Evolutionary conservation across 2,329 filamentous ascomycete genomes (phyloP), one percentile per base, ranked within the genome.

Genomic region (Nigrospora sphaerica): DNA sequence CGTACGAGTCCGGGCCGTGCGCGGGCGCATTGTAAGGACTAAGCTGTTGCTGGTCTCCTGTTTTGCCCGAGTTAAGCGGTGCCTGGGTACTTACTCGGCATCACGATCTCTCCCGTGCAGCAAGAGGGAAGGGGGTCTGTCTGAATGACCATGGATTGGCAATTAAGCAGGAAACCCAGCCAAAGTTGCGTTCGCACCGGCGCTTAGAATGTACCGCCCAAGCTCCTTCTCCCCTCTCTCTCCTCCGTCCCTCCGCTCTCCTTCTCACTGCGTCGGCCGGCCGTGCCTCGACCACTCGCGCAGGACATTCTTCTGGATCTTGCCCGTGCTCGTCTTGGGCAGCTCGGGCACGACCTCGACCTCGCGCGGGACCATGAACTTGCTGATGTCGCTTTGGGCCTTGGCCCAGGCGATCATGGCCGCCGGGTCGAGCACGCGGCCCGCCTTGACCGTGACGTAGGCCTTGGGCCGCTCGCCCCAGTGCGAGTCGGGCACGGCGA

Each of bases 381-480:
- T 82, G 68, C 86, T 91, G 56, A 98, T 95, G 28, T 75, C 74
- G 61, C 85, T 87, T 57, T 87, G 78, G 53, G 85, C 73, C 64
- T 85, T 91, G 3, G 91, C 89, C 93, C 93, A 98, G 41, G 79
- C 68, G 48, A 97, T 90, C 23, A 98, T 72, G 10, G 88, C 85
- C 31, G 82, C 72, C 0, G 82, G 82, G 3, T 68, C 71, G 16
- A 89, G 54, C 1, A 64, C 59, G 58, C 76, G 79, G n/a, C 81
- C 84, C 37, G 78, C 66, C 61, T 89, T 87, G 32, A 90, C 74
- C 0, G 93, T 97, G 49, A 97, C 71, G 61, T 88, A 98, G 0
- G 92, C 93, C 69, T 95, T 95, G 12, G 93, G 92, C n/a, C 88
- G 72, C 69, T 98, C 93, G 19, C 93, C 93, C 91, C 92, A 98